Evolutionary conservation across 495 filamentous ascomycete genomes (phyloP).

Genomic region (Durotheca rogersii): DNA sequence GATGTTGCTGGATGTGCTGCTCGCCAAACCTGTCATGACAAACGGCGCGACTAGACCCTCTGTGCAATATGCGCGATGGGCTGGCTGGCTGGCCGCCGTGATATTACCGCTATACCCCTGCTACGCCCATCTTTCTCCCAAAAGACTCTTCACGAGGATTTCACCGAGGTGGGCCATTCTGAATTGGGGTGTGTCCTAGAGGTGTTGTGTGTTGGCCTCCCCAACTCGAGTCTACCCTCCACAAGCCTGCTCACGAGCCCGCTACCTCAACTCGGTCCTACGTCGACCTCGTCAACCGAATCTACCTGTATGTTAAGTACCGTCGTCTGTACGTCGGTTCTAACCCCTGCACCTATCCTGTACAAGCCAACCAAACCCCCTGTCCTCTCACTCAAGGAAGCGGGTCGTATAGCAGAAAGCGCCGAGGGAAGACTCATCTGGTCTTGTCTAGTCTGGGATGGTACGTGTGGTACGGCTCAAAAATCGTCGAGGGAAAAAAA

Average conservation of each 20-base stretch:
- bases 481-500: too few relatives aligned
- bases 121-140: slow-evolving; percentile 1
- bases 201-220: too few relatives aligned
- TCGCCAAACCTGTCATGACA: slow-evolving; percentile 13
- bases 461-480: too few relatives aligned
- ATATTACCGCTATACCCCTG: not conserved
- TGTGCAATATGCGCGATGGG: slow-evolving; percentile 4
- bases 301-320: slow-evolving; percentile 21
- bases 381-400: slow-evolving; percentile 27
- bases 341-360: slow-evolving; percentile 20
- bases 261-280: slow-evolving; percentile 29
- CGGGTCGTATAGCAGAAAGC: slow-evolving; percentile 35
- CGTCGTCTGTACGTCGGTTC: slow-evolving; percentile 20
- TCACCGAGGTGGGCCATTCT: slow-evolving; percentile 25
- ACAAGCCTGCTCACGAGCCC: slow-evolving; percentile 17
- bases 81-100: not conserved
- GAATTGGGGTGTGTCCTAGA: slow-evolving; percentile 14
- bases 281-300: slow-evolving; percentile 15
- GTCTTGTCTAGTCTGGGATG: too few relatives aligned
- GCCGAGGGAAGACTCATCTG: slow-evolving; percentile 27
- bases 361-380: slow-evolving; percentile 23
- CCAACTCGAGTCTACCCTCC: slow-evolving; percentile 17
- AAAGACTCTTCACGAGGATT: slow-evolving; percentile 10
- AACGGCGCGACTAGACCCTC: slow-evolving; percentile 4
- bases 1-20: slow-evolving; percentile 8